These are phyloP conservation scores for Aspergillus baeticus DNA, from an alignment of 495 filamentous ascomycete genomes.

Conservation along the genomic window DNA sequence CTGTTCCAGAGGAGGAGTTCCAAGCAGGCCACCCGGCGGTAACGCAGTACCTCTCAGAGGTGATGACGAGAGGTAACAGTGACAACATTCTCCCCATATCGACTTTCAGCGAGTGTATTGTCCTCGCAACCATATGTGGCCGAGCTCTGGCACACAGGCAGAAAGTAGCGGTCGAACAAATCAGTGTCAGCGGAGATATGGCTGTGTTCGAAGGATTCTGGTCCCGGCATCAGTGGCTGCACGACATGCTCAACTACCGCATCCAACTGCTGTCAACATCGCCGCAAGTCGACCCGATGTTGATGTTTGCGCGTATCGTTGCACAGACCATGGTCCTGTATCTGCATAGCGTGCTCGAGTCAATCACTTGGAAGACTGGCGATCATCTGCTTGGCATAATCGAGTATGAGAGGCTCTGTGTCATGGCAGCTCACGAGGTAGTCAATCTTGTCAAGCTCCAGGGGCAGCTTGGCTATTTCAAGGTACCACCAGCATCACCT, in stretches of 20 bases:
- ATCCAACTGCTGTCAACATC: constrained; percentile 25
- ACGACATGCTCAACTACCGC: constrained; percentile 36
- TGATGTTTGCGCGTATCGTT: constrained; percentile 41
- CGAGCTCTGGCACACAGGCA: constrained; percentile 46
- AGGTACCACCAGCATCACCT: constrained; percentile 8
- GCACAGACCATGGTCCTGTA: constrained; percentile 43
- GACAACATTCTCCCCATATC: constrained; percentile 23
- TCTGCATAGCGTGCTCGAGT: constrained; percentile 24
- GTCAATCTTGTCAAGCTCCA: constrained; percentile 23
- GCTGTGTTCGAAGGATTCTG: constrained; percentile 37
- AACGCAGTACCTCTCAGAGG: constrained; percentile 44
- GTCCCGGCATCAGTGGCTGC: constrained; percentile 49
- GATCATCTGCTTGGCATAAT: constrained; percentile 23
- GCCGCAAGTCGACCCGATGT: constrained; percentile 44
- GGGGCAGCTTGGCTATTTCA: constrained; percentile 22
- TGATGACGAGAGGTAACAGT: constrained; percentile 23
- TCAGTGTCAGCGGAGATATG: constrained; percentile 13
- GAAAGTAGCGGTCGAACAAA: constrained; percentile 25
- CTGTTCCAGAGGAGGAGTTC: constrained; percentile 46
- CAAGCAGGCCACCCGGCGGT: constrained; percentile 46
- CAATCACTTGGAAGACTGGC: constrained; percentile 23
- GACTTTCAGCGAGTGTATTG: constrained; percentile 46
- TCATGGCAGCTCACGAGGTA: constrained; percentile 22
- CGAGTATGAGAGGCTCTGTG: constrained; percentile 24
- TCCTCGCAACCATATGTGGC: constrained; percentile 48